phyloP scores from a whole-genome alignment of 1,284 basidiomycete species.

The Tylopilus orsonianus region DNA sequence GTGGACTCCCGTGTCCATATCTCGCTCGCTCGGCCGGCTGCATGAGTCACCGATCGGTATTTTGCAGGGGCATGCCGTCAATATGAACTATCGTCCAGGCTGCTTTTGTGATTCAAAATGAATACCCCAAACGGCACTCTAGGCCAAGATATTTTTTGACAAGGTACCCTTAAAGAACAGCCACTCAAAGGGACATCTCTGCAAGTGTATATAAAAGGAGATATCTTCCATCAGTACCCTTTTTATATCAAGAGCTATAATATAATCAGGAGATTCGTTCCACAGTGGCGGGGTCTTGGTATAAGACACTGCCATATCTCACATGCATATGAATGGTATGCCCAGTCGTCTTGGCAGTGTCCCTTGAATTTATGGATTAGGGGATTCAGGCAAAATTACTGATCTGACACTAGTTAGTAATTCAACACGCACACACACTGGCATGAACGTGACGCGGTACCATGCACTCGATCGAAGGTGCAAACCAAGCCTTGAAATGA shows the following conservation, averaged over 20 bases:
- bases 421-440: neutral
- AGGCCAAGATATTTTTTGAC: neutral
- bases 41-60: neutral
- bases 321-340: neutral
- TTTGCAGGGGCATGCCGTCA: neutral
- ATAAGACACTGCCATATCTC: constrained; percentile 10
- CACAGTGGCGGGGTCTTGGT: neutral
- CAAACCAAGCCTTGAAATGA: neutral
- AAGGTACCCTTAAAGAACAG: no score
- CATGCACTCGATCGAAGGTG: neutral
- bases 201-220: constrained; percentile 2
- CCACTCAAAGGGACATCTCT: no score
- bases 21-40: neutral
- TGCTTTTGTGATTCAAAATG: no score
- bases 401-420: neutral
- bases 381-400: neutral
- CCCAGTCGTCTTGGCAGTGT: constrained; percentile 13
- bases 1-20: neutral
- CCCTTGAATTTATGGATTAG: constrained; percentile 2
- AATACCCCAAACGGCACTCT: no score
- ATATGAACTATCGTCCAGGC: no score
- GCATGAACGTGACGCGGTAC: no score
- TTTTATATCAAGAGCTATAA: no score
- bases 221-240: constrained; percentile 3
- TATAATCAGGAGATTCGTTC: no score